phyloP scores from a whole-genome alignment of 2,329 filamentous ascomycete species.

The Fusarium sp. region DNA sequence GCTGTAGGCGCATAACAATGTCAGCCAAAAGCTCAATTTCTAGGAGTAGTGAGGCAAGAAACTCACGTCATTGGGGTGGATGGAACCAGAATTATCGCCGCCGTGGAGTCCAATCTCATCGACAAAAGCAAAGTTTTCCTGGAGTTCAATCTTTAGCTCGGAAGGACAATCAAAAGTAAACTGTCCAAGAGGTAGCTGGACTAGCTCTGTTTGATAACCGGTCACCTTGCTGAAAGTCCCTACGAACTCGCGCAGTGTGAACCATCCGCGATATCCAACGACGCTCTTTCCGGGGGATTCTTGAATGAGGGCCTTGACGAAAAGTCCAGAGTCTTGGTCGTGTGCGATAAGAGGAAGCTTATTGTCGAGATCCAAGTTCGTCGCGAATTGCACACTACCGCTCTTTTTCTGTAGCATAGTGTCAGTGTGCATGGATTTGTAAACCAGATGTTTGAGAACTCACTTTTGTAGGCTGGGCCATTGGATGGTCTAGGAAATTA shows the following conservation, averaged over 20 bases:
- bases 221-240: conserved; percentile 1
- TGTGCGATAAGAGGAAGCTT: conserved; percentile 18
- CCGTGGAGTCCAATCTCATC: conserved; percentile 16
- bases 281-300: background rate
- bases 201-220: background rate
- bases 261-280: conserved; percentile 8
- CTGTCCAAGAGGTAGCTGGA: background rate
- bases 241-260: conserved; percentile 8
- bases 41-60: background rate
- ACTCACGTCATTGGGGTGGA: conserved; percentile 1
- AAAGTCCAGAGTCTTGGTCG: conserved; percentile 7
- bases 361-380: conserved; percentile 4
- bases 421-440: conserved; percentile 3
- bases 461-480: conserved; percentile 14
- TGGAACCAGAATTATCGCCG: background rate
- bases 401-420: conserved; percentile 1
- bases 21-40: background rate
- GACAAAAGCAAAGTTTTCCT: conserved; percentile 12
- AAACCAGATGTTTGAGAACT: background rate
- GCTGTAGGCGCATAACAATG: background rate
- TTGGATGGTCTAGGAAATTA: conserved; percentile 15
- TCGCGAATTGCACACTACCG: conserved; percentile 8
- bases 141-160: background rate
- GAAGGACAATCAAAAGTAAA: background rate
- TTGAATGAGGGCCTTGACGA: conserved; percentile 3